Base-by-base conservation (phyloP, 306 rosid genomes). In the Ochetophila trinervis region DNA sequence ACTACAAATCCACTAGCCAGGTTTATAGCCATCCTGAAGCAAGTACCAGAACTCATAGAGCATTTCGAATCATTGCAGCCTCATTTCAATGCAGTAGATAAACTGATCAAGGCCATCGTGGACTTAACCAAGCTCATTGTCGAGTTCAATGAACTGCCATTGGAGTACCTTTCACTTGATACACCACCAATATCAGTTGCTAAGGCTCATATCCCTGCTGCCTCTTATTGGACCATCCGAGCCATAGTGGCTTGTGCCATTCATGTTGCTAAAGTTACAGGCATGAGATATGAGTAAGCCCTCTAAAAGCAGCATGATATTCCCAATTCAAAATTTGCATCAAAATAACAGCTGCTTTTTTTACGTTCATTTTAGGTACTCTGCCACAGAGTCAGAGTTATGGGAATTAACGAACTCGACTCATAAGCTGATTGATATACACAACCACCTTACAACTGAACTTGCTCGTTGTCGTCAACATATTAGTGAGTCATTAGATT, bases 391-490 rank as follows among this genome's bases (percentile, higher is more conserved):
- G 67, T 21, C 89, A 1, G 96, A 89, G 70, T 73, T 82, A 20
- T 92, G 91, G 95, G 96, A 92, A 71, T 42, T 87, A 34, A 77
- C 95, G 20, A 82, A 89, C 78, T 65, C 85, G 81, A 86, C 93
- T 72, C 89, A 92, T 65, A 92, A 89, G 85, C 78, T 87, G 57
- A 72, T 6, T 44, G 84, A 76, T 40, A 87, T 92, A 50, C 40
- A 65, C 27, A 90, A 82, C 54, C 93, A 82, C 73, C 98, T 92
- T 63, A 72, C 18, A 67, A 75, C 4, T 27, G 93, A 92, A 77
- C 74, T 86, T 37, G 61, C 50, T 18, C 53, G 67, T 68, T 92
- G 96, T 76, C 67, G 80, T 37, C 74, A 60, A 65, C 40, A 77
- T 58, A 85, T 87, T 62, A 91, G 98, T 92, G 60, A 78, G 82